phyloP scores from a whole-genome alignment of 2,329 filamentous ascomycete species.

The Calonectria fujianensis region DNA sequence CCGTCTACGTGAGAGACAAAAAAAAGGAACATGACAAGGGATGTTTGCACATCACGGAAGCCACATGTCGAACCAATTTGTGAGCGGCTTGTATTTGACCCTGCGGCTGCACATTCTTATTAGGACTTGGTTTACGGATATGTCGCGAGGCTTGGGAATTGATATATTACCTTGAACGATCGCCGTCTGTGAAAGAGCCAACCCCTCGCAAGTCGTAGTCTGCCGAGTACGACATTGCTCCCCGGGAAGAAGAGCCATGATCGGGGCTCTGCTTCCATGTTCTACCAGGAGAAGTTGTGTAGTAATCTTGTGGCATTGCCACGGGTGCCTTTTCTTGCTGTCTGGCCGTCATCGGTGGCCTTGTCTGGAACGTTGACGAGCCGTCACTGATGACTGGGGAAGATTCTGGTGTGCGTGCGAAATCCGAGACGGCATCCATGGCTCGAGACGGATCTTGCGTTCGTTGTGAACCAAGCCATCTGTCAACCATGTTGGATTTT shows the following conservation, averaged over 20 bases:
- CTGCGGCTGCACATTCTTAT: slow-evolving; percentile 40
- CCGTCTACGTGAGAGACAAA: slow-evolving; percentile 15
- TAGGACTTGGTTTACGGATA: neutral
- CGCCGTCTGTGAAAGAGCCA: slow-evolving; percentile 48
- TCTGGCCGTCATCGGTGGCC: slow-evolving; percentile 36
- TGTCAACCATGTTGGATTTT: slow-evolving; percentile 50
- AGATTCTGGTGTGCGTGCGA: slow-evolving; percentile 50
- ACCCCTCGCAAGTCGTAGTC: slow-evolving; percentile 52
- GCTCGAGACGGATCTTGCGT: slow-evolving; percentile 45
- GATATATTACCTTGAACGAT: slow-evolving; percentile 33
- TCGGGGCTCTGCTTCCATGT: slow-evolving; percentile 28
- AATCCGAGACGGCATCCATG: slow-evolving; percentile 49
- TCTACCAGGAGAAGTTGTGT: slow-evolving; percentile 42
- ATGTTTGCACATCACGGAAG: slow-evolving; percentile 46
- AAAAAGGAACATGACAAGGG: neutral
- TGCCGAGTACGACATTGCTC: slow-evolving; percentile 38
- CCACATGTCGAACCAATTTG: slow-evolving; percentile 56
- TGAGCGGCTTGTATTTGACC: slow-evolving; percentile 55
- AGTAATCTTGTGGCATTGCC: slow-evolving; percentile 38
- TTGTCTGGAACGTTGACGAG: slow-evolving; percentile 49
- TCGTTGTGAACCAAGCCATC: slow-evolving; percentile 53
- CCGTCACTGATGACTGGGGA: slow-evolving; percentile 53
- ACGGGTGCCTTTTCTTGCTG: slow-evolving; percentile 43
- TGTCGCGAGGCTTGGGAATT: neutral
- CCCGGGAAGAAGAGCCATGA: slow-evolving; percentile 43